Evolutionary conservation across 495 filamentous ascomycete genomes (phyloP).

Genomic region (Aspergillus sclerotioniger): DNA sequence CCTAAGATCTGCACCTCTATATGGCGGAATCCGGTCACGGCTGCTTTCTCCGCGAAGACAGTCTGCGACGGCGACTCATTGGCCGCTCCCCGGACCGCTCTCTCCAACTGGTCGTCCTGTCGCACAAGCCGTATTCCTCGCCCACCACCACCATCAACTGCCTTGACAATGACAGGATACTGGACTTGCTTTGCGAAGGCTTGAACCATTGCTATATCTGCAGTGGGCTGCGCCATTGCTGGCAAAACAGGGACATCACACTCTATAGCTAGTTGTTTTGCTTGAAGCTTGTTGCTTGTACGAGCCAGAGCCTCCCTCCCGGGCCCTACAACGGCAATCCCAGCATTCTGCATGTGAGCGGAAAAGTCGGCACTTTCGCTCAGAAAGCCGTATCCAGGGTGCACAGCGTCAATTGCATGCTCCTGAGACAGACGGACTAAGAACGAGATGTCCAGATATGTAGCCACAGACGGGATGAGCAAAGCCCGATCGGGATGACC

Average conservation of each 20-base stretch:
- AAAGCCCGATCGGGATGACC: conserved; percentile 46
- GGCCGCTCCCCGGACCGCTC: conserved; percentile 41
- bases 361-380: conserved; percentile 58
- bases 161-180: conserved; percentile 59
- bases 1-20: conserved; percentile 60
- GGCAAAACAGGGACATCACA: conserved; percentile 55
- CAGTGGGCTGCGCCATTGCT: conserved; percentile 45
- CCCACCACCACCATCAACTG: conserved; percentile 52
- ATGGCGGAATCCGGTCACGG: conserved; percentile 51
- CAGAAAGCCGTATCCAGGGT: conserved; percentile 64
- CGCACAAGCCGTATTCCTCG: conserved; percentile 47
- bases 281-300: conserved; percentile 58
- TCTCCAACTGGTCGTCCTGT: conserved; percentile 34
- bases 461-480: conserved; percentile 45
- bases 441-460: conserved; percentile 50
- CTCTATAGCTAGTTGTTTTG: conserved; percentile 50
- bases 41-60: conserved; percentile 54
- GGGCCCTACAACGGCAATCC: conserved; percentile 53
- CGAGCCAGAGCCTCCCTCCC: conserved; percentile 47
- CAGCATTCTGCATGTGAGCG: conserved; percentile 47
- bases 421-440: conserved; percentile 46
- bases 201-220: conserved; percentile 34
- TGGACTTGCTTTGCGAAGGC: conserved; percentile 44
- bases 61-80: conserved; percentile 51
- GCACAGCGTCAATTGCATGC: conserved; percentile 54